phyloP scores from a whole-genome alignment of 768 basidiomycete genomes.

The Pleurotus tuber-regium region DNA sequence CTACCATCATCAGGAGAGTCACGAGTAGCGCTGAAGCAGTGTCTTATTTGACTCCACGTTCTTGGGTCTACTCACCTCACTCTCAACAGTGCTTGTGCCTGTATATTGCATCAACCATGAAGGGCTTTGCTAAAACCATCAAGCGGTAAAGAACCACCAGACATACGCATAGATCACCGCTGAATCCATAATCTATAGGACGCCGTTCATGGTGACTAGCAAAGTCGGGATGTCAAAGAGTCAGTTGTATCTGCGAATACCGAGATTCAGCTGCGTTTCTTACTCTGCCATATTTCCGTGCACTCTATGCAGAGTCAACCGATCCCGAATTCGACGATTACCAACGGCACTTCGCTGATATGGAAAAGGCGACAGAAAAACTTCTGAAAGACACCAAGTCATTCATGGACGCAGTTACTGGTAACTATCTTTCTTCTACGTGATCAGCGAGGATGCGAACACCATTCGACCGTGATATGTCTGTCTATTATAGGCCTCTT shows the following conservation, averaged over 20 bases:
- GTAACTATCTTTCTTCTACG: conserved; percentile 41
- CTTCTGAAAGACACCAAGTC: conserved; percentile 88
- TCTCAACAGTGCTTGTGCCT: no score
- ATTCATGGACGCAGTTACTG: conserved; percentile 79
- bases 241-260: conserved; percentile 33
- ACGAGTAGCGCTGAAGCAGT: no score
- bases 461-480: no score
- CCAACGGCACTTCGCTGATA: conserved; percentile 66
- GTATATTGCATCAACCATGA: no score
- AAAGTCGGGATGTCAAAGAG: conserved; percentile 94
- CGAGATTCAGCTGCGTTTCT: background rate
- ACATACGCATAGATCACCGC: background rate
- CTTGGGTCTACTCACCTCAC: no score
- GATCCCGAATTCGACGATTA: conserved; percentile 93
- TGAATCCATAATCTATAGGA: conserved; percentile 43
- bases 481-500: conserved; percentile 68
- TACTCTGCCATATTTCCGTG: no score
- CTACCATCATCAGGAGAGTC: background rate
- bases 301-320: conserved; percentile 51
- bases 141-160: conserved; percentile 51
- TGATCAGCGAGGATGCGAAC: no score
- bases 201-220: conserved; percentile 85
- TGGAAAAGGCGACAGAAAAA: conserved; percentile 86
- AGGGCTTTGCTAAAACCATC: conserved; percentile 78
- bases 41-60: no score